Evolutionary conservation across 805 yeast species (phyloP).

Genomic region (Yamadazyma olivae): DNA sequence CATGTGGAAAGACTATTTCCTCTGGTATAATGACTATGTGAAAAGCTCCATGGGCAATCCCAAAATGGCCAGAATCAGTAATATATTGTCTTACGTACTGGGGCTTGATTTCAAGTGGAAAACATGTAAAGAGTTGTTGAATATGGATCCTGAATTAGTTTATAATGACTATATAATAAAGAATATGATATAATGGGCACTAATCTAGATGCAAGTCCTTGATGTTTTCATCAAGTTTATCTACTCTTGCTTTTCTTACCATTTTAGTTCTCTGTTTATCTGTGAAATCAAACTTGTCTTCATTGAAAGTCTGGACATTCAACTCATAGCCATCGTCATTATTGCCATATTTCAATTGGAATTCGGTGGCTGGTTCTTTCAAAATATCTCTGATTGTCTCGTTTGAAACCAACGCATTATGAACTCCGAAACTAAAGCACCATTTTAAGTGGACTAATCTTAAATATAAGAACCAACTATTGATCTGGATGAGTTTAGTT

Average conservation of each 20-base stretch:
- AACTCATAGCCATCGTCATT: conserved; percentile 10
- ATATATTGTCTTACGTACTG: too few relatives aligned
- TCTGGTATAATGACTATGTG: conserved; percentile 17
- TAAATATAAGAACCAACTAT: conserved; percentile 49
- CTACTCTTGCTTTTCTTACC: conserved; percentile 35
- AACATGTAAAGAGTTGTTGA: too few relatives aligned
- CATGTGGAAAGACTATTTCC: conserved; percentile 24
- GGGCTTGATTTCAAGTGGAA: too few relatives aligned
- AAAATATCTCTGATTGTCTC: conserved; percentile 32
- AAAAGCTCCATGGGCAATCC: conserved; percentile 6
- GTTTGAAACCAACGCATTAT: conserved; percentile 43
- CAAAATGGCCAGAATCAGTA: too few relatives aligned
- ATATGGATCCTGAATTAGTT: too few relatives aligned
- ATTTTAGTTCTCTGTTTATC: conserved; percentile 35
- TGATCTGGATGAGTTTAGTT: conserved; percentile 44
- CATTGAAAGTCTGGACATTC: conserved; percentile 7
- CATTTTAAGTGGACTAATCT: conserved; percentile 49
- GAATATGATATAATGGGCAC: not conserved
- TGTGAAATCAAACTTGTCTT: conserved; percentile 17
- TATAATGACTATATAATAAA: conserved; percentile 3
- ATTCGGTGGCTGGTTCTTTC: conserved; percentile 29
- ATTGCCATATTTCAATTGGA: conserved; percentile 19
- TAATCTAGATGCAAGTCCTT: conserved; percentile 18
- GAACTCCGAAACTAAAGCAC: conserved; percentile 51
- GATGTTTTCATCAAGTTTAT: conserved; percentile 31